Evolutionary conservation across 208 protist genomes (phyloP).

Genomic region (Kentomonas sorsogonicus): DNA sequence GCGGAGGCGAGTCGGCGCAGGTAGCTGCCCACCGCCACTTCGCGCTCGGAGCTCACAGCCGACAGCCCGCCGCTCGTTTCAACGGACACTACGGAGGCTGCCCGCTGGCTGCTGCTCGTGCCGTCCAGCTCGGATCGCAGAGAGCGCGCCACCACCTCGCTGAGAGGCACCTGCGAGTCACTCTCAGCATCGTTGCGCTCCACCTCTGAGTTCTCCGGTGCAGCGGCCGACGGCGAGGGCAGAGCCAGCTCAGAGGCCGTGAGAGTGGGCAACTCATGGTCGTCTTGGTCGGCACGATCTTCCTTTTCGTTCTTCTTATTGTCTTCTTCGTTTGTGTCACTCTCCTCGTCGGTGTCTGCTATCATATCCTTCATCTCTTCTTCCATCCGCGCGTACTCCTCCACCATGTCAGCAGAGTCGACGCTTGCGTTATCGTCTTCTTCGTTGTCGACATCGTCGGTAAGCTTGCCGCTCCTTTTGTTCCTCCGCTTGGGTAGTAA

Average conservation of each 20-base stretch:
- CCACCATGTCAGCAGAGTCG: conserved; percentile 25
- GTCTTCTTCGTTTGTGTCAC: not conserved
- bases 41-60: conserved; percentile 57
- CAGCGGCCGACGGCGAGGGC: too few species aligned
- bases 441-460: conserved; percentile 9
- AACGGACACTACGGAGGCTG: conserved; percentile 22
- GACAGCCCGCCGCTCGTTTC: conserved; percentile 45
- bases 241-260: too few species aligned
- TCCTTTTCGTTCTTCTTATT: not conserved
- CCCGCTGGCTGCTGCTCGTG: conserved; percentile 18
- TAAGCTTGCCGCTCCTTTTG: conserved; percentile 12
- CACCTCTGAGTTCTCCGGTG: too few species aligned
- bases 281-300: not conserved
- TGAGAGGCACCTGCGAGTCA: too few species aligned
- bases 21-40: conserved; percentile 67
- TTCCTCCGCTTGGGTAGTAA: conserved; percentile 43
- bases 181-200: too few species aligned
- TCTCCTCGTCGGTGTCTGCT: conserved; percentile 8
- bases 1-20: conserved; percentile 58
- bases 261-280: not conserved
- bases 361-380: conserved; percentile 33
- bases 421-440: conserved; percentile 16
- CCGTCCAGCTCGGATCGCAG: too few species aligned
- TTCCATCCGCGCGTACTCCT: conserved; percentile 22
- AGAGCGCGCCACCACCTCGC: too few species aligned